A percentile compares a stretch with the other conserved stretches of the same genome.
phyloP scores from a whole-genome alignment of 202 grass and related monocot genomes.

The Zoysia matrella region DNA sequence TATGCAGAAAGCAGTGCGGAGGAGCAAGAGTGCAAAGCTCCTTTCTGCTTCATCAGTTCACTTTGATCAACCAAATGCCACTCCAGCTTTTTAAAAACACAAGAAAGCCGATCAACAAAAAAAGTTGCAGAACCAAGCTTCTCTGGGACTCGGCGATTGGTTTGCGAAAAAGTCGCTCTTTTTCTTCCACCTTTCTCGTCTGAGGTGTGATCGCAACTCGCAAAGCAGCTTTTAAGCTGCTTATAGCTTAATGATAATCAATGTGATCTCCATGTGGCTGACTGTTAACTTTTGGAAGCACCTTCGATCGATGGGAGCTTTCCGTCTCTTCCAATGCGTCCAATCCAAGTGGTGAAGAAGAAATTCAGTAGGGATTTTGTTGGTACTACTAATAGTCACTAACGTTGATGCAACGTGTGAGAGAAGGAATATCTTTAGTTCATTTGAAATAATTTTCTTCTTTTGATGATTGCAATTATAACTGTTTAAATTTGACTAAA shows the following conservation, averaged over 20 bases:
- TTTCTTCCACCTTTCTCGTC: background rate
- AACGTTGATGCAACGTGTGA: background rate
- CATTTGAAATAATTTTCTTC: too few species aligned
- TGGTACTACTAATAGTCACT: too few species aligned
- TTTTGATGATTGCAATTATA: too few species aligned
- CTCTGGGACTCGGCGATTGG: background rate
- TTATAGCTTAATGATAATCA: too few species aligned
- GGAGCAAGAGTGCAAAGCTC: too few species aligned
- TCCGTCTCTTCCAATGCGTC: background rate
- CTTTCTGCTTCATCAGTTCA: too few species aligned
- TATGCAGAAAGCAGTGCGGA: too few species aligned
- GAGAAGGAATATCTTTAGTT: background rate
- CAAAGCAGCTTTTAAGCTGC: constrained; percentile 15
- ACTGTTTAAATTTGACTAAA: too few species aligned
- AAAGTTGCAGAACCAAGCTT: background rate
- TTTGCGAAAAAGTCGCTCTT: background rate
- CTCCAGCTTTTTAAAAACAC: background rate
- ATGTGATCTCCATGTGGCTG: background rate
- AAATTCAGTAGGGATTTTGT: too few species aligned
- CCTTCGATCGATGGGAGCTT: background rate
- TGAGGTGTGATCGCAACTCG: background rate
- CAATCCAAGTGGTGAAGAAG: background rate
- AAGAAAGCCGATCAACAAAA: background rate
- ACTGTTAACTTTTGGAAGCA: background rate
- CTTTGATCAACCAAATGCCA: too few species aligned